Evolutionary conservation across 148 eudicot genomes (phyloP), one percentile per base, ranked within the genome.

Genomic region (Cornus controversa): DNA sequence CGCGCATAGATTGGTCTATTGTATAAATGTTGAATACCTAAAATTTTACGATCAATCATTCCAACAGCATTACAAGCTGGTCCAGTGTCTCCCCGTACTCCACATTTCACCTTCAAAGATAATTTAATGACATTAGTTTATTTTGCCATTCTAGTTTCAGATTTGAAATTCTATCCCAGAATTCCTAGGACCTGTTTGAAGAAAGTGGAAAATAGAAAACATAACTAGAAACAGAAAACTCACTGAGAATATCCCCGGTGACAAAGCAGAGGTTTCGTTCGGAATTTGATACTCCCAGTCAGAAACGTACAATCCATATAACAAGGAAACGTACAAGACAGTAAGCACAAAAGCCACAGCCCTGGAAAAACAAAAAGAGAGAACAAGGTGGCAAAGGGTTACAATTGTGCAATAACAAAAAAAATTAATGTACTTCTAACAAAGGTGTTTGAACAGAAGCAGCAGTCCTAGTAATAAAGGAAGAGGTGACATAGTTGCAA

Each of bases 51-150:
- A 70, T 80, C 82, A 25, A 80, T 74, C 78, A 68, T 74, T 42
- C 82, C 82, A 58, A 54, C 82, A 68, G 78, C 78, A 70, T 80
- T 80, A 53, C 82, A 80, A 24, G 74, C 82, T 40, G 82, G 82
- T 40, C 82, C 82, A 5, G 74, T 74, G 74, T 80, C 74, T 60
- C 78, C 82, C 15, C 78, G 67, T n/a, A 63, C 78, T 16, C 75
- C 82, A 80, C 82, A 80, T 75, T 74, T 80, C 63, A 80, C 82
- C 77, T 67, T 74, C 76, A 78, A 63, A 60, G 25, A 22, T 0
- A 15, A 22, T 18, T n/a, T 0, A 60, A 60, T 4, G 20, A 22
- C 20, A 50, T 50, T 50, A 50, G 4, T 13, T 16, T 50, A 50
- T 16, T 11, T 11, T 11, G 16, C 3, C 57, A 45, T 45, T 31